Conservation (phyloP, 495 filamentous ascomycete species). For the Amniculicola lignicola region DNA sequence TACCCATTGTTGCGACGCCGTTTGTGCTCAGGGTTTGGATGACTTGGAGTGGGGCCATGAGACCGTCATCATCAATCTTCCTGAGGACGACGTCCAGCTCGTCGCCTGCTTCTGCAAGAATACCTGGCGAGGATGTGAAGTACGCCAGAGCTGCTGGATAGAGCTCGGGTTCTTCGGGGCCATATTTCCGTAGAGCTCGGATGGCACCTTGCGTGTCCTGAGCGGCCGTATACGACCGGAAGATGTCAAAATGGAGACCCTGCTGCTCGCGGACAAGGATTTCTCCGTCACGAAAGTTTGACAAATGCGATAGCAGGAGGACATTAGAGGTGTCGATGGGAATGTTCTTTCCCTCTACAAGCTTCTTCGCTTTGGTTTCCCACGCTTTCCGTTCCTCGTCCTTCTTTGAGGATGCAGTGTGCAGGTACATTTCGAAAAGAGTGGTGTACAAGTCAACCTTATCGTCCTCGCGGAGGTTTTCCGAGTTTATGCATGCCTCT, state of each 20-base stretch:
- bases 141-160: constrained; percentile 92
- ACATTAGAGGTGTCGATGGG: constrained; percentile 94
- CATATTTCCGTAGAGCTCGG: constrained; percentile 84
- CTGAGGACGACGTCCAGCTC: constrained; percentile 75
- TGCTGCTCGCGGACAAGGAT: constrained; percentile 91
- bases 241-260: constrained; percentile 89
- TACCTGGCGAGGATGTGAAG: constrained; percentile 77
- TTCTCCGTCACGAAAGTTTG: constrained; percentile 84
- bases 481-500: constrained; percentile 72
- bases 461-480: constrained; percentile 64
- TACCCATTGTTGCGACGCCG: constrained; percentile 90
- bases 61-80: constrained; percentile 81
- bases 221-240: constrained; percentile 91
- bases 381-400: constrained; percentile 71
- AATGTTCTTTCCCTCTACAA: constrained; percentile 74
- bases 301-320: constrained; percentile 85
- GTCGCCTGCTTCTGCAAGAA: constrained; percentile 84
- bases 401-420: constrained; percentile 74
- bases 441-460: constrained; percentile 89
- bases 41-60: constrained; percentile 95
- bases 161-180: constrained; percentile 83
- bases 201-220: constrained; percentile 90
- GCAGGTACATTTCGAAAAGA: constrained; percentile 95
- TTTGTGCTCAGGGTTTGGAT: constrained; percentile 87
- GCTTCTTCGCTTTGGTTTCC: constrained; percentile 82